Conservation (phyloP, 1,284 basidiomycete species). For the Sanghuangporus weigelae region DNA sequence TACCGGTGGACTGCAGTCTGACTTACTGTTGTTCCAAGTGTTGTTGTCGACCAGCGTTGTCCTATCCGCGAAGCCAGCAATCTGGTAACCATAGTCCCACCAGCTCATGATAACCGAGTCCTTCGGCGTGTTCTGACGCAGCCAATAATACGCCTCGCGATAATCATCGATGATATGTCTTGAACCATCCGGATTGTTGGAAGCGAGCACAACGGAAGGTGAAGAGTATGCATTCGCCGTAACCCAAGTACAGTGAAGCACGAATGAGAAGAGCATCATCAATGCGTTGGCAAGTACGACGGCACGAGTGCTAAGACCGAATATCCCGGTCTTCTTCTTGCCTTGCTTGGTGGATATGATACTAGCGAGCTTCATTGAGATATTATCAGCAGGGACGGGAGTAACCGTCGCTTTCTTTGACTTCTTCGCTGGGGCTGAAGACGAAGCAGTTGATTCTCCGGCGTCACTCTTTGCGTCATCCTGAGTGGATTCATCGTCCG, state of each 20-base stretch:
- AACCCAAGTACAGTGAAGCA: conserved; percentile 96
- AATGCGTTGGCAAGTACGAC: conserved; percentile 76
- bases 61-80: conserved; percentile 97
- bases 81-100: conserved; percentile 99
- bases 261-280: conserved; percentile 83
- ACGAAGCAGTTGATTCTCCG: conserved; percentile 26
- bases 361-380: conserved; percentile 34
- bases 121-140: conserved; percentile 90
- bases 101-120: conserved; percentile 96
- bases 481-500: conserved; percentile 39
- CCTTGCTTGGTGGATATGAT: conserved; percentile 24
- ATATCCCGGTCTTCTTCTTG: conserved; percentile 54
- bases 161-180: conserved; percentile 99
- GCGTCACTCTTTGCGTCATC: conserved; percentile 27
- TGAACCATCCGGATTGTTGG: conserved; percentile 76
- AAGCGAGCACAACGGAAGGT: conserved; percentile 93
- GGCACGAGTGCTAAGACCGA: conserved; percentile 80
- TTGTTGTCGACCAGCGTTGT: conserved; percentile 99
- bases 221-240: conserved; percentile 96
- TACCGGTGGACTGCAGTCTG: background rate
- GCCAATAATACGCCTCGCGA: conserved; percentile 99
- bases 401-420: conserved; percentile 49
- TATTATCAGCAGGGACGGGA: conserved; percentile 24
- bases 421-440: conserved; percentile 46
- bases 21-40: conserved; percentile 99